Evolutionary conservation across 345 rosid species (phyloP).

Genomic region (Fremontodendron californicum): DNA sequence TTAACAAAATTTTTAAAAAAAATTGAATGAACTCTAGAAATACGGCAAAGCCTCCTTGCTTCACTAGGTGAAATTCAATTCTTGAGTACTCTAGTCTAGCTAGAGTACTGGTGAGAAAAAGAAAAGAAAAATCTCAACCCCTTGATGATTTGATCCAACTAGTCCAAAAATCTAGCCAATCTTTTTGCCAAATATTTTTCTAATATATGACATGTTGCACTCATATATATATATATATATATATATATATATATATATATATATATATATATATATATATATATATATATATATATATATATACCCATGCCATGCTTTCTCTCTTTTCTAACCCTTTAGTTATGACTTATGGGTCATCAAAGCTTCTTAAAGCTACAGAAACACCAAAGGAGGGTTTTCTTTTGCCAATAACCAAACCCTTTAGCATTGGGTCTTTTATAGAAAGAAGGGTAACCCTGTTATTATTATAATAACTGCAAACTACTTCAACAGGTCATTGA

Average conservation of each 20-base stretch:
- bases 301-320: neutral
- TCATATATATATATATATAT: too few relatives aligned
- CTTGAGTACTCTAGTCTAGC: slow-evolving; percentile 1
- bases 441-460: slow-evolving; percentile 10
- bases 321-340: neutral
- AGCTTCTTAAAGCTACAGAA: slow-evolving; percentile 14
- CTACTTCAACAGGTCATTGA: slow-evolving; percentile 10
- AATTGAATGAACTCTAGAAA: slow-evolving; percentile 5
- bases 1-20: too few relatives aligned
- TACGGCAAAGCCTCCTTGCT: neutral
- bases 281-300: too few relatives aligned
- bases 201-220: too few relatives aligned
- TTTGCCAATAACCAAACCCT: slow-evolving; percentile 41
- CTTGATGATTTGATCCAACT: neutral
- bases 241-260: too few relatives aligned
- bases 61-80: neutral
- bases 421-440: slow-evolving; percentile 23
- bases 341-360: neutral
- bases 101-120: slow-evolving; percentile 7
- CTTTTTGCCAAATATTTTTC: neutral
- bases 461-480: neutral
- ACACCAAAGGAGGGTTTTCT: slow-evolving; percentile 29
- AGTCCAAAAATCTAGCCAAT: slow-evolving; percentile 6
- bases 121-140: slow-evolving; percentile 19
- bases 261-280: too few relatives aligned